Conservation (phyloP, 495 filamentous ascomycete genomes). For the Aspergillus diversus region DNA sequence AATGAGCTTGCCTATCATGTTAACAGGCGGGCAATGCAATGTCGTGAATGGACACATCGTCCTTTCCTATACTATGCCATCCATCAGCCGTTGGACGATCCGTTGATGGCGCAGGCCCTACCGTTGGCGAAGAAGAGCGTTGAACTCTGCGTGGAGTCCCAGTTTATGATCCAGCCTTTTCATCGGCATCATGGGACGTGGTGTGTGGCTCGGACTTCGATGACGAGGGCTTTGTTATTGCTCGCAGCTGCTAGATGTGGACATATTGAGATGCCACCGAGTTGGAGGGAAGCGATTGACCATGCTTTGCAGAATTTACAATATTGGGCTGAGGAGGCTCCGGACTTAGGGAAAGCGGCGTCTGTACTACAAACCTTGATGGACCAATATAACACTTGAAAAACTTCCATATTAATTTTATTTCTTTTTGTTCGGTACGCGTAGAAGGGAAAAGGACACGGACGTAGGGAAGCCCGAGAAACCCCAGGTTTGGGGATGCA, state of each 20-base stretch:
- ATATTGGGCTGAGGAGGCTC: neutral
- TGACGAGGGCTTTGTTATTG: neutral
- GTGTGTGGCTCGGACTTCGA: neutral
- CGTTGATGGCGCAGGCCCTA: neutral
- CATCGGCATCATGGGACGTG: conserved; percentile 7
- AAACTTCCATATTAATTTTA: neutral
- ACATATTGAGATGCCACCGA: neutral
- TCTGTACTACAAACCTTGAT: neutral
- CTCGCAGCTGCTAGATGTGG: neutral
- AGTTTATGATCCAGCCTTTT: neutral
- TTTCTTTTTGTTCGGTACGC: neutral
- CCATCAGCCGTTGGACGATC: neutral
- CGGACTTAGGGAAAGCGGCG: neutral
- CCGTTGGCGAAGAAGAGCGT: neutral
- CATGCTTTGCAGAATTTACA: neutral
- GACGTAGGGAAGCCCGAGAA: neutral
- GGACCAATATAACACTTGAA: neutral
- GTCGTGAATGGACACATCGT: neutral
- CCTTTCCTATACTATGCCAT: neutral
- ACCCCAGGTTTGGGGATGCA: neutral
- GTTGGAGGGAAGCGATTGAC: neutral
- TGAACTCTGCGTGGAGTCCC: neutral
- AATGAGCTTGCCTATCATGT: neutral
- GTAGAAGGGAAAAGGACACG: neutral
- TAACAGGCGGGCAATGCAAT: neutral